A percentile compares a stretch with the other conserved stretches of the same genome.
Conservation (phyloP, 169 alveolate genomes). For the Eimeria maxima region DNA sequence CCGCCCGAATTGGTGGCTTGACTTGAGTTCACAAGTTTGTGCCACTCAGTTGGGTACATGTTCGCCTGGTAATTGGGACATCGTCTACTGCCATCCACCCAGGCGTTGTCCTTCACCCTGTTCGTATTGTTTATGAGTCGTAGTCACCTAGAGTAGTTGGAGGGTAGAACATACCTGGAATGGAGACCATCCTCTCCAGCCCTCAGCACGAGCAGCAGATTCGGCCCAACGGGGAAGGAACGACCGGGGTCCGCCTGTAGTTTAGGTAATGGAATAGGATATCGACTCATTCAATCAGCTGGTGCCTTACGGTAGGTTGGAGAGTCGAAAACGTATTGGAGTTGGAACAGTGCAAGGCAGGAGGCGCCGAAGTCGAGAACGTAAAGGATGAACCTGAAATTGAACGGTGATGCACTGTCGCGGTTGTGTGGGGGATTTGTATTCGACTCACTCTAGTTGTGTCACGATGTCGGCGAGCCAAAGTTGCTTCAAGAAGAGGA, state of each 20-base stretch:
- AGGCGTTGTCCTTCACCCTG: slow-evolving; percentile 79
- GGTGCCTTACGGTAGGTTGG: slow-evolving; percentile 67
- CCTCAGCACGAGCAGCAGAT: slow-evolving; percentile 72
- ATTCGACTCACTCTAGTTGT: slow-evolving; percentile 73
- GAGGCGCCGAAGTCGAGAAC: slow-evolving; percentile 76
- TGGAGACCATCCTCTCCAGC: slow-evolving; percentile 75
- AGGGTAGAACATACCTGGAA: slow-evolving; percentile 36
- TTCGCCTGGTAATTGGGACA: neutral
- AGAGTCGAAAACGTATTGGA: slow-evolving; percentile 78
- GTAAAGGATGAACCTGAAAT: slow-evolving; percentile 74
- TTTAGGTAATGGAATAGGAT: neutral
- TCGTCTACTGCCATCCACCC: slow-evolving; percentile 66
- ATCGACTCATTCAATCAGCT: neutral
- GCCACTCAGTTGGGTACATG: slow-evolving; percentile 23
- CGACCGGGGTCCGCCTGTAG: slow-evolving; percentile 81
- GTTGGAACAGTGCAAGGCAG: slow-evolving; percentile 71
- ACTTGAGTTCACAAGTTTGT: slow-evolving; percentile 48
- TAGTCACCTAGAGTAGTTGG: neutral
- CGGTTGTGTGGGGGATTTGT: neutral
- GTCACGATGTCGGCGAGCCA: slow-evolving; percentile 81
- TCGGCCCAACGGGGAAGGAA: slow-evolving; percentile 83
- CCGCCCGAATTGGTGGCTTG: slow-evolving; percentile 18
- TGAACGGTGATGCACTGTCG: neutral
- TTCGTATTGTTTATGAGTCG: neutral
- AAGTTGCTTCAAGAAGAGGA: slow-evolving; percentile 40